Evolutionary conservation across 2,329 filamentous ascomycete genomes (phyloP).

Genomic region (Exophiala mesophila): DNA sequence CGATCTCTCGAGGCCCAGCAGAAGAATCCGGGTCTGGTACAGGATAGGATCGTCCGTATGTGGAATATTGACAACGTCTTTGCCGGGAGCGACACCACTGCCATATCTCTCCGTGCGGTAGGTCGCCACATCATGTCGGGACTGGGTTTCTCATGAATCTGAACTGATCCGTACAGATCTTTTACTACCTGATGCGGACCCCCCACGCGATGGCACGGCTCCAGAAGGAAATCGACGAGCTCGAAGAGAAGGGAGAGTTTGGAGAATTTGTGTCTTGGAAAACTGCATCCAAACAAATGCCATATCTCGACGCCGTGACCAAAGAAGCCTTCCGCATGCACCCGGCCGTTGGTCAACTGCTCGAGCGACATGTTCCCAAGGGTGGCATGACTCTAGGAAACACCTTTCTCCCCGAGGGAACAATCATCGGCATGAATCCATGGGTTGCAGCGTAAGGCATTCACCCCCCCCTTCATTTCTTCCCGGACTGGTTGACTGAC

Average conservation of each 20-base stretch:
- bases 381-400: constrained; percentile 29
- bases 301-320: constrained; percentile 52
- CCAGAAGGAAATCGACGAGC: constrained; percentile 8
- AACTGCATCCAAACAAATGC: constrained; percentile 55
- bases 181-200: constrained; percentile 46
- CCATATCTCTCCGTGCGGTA: constrained; percentile 7
- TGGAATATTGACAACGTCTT: constrained; percentile 5
- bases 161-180: constrained; percentile 34
- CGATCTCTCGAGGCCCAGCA: constrained; percentile 1
- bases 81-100: constrained; percentile 16
- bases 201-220: constrained; percentile 7
- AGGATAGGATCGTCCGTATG: constrained; percentile 1
- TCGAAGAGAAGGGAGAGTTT: constrained; percentile 5
- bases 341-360: constrained; percentile 30
- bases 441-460: constrained; percentile 31
- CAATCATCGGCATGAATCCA: constrained; percentile 41
- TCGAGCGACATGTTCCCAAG: constrained; percentile 32
- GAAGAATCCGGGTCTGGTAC: constrained; percentile 1
- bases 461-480: too few species aligned
- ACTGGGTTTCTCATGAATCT: background rate
- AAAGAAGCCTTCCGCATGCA: constrained; percentile 36
- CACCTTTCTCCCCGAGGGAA: constrained; percentile 34
- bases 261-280: constrained; percentile 31
- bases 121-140: background rate
- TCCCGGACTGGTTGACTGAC: background rate